Conservation (phyloP, 2,329 filamentous ascomycete species). For the Fusarium begoniae region DNA sequence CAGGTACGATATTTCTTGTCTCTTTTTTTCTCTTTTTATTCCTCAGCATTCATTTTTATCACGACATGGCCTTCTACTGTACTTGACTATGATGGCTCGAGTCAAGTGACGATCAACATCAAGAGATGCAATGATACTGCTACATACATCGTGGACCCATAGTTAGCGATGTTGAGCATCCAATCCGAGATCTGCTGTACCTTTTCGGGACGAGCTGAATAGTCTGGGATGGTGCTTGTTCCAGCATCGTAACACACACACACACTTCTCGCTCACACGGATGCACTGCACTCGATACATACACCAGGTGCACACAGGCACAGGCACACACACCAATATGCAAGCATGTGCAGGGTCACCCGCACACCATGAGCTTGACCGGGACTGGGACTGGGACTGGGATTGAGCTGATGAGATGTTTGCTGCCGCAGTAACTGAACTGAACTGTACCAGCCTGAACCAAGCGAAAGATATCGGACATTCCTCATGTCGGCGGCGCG, state of each 20-base stretch:
- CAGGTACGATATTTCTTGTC: slow-evolving; percentile 16
- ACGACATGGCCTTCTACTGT: neutral
- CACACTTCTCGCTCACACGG: neutral
- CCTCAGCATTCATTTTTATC: neutral
- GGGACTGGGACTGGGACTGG: neutral
- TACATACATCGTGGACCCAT: slow-evolving; percentile 1
- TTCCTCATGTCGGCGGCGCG: slow-evolving; percentile 19
- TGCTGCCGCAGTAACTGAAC: neutral
- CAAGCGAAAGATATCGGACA: neutral
- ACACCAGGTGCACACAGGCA: neutral
- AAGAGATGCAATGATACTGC: neutral
- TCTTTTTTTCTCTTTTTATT: neutral
- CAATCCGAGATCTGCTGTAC: slow-evolving; percentile 16
- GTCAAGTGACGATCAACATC: neutral
- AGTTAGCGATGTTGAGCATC: neutral
- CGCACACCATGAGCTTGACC: slow-evolving; percentile 1
- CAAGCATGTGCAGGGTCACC: slow-evolving; percentile 6
- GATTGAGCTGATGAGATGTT: slow-evolving; percentile 18
- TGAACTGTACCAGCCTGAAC: neutral
- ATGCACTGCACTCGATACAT: neutral
- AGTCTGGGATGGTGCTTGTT: slow-evolving; percentile 4
- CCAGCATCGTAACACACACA: slow-evolving; percentile 5
- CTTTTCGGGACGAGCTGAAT: slow-evolving; percentile 9
- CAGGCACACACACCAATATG: neutral
- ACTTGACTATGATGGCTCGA: neutral